phyloP scores from a whole-genome alignment of 1,284 basidiomycete genomes.

The Melampsora occidentalis region DNA sequence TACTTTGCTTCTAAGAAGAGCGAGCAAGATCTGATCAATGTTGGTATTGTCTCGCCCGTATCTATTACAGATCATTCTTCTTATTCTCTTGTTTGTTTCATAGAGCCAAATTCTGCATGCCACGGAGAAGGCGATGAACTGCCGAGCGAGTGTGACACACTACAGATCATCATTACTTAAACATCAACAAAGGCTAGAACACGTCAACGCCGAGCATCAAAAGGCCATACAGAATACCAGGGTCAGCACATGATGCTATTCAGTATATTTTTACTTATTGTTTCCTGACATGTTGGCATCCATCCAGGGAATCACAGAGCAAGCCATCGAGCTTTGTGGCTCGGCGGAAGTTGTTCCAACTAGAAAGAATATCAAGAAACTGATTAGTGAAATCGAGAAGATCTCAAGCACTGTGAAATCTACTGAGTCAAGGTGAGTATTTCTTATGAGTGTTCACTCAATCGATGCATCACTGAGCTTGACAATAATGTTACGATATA shows the following conservation, averaged over 20 bases:
- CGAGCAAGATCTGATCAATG: constrained; percentile 12
- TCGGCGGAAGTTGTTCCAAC: constrained; percentile 8
- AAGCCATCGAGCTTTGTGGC: constrained; percentile 27
- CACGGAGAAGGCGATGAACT: constrained; percentile 3
- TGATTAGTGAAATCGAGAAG: constrained; percentile 17
- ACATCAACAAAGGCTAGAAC: background rate
- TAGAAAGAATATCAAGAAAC: background rate
- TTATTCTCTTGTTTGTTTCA: background rate
- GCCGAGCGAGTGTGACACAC: background rate
- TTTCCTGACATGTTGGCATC: background rate
- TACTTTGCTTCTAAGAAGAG: constrained; percentile 13
- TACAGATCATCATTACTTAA: background rate
- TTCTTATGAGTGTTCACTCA: too few species aligned
- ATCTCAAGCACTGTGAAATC: constrained; percentile 8
- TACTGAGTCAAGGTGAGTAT: constrained; percentile 14
- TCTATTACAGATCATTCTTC: background rate
- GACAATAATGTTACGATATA: too few species aligned
- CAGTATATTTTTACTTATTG: too few species aligned
- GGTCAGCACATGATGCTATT: background rate
- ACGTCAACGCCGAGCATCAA: background rate
- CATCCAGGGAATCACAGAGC: constrained; percentile 1
- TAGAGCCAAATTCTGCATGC: background rate
- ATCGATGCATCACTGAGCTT: background rate
- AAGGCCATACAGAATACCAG: background rate
- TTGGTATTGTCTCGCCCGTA: too few species aligned